Evolutionary conservation across 768 basidiomycete species (phyloP).

Genomic region (Phlebiopsis gigantea): DNA sequence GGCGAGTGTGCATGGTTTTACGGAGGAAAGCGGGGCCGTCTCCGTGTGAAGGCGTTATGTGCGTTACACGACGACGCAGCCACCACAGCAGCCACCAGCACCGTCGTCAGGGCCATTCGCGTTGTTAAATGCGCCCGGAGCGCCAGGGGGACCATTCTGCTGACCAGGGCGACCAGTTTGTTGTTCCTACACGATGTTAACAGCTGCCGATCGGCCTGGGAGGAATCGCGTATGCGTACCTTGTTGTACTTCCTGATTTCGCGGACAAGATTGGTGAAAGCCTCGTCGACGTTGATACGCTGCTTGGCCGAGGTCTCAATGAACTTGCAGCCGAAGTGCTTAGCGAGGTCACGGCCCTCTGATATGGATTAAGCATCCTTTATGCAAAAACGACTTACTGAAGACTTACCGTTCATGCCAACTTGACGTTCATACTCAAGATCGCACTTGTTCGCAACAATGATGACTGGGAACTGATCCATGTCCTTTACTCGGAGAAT

Average conservation of each 20-base stretch:
- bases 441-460: constrained; percentile 98
- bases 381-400: background rate
- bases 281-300: constrained; percentile 94
- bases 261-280: constrained; percentile 88
- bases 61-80: constrained; percentile 55
- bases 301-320: constrained; percentile 97
- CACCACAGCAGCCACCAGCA: constrained; percentile 56
- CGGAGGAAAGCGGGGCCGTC: too few relatives aligned
- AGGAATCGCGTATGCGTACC: constrained; percentile 37
- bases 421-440: constrained; percentile 95
- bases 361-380: constrained; percentile 8
- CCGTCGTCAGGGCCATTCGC: constrained; percentile 49
- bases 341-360: constrained; percentile 98
- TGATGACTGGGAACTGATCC: constrained; percentile 91
- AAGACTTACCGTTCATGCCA: constrained; percentile 78
- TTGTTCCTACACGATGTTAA: constrained; percentile 48
- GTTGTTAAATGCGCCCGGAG: constrained; percentile 43
- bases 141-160: constrained; percentile 33
- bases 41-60: background rate
- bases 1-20: background rate
- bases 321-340: constrained; percentile 90
- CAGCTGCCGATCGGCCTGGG: background rate
- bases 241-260: constrained; percentile 94
- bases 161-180: constrained; percentile 67
- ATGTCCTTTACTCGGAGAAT: constrained; percentile 96